These are phyloP conservation scores for Daldinia sp. DNA, from an alignment of 2,329 filamentous ascomycete species.

Conservation along the genomic window DNA sequence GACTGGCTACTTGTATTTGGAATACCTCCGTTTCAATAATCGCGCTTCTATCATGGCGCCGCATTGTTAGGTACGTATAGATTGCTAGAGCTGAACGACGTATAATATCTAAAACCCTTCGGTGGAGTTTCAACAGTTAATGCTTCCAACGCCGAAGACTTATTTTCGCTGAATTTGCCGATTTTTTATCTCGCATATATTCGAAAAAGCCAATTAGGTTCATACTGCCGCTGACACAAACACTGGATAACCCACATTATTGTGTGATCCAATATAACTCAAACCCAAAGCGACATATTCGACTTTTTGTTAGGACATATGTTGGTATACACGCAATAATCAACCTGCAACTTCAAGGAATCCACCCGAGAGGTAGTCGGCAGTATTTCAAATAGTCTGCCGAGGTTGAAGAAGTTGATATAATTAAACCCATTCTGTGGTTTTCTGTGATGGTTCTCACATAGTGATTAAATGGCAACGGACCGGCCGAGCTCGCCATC, in stretches of 20 bases:
- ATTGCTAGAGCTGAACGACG: conserved; percentile 19
- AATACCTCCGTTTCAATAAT: conserved; percentile 40
- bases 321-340: not conserved
- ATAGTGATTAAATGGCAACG: not conserved
- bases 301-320: not conserved
- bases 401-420: not conserved
- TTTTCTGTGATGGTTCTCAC: not conserved
- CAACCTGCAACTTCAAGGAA: not conserved
- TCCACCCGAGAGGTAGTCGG: not conserved
- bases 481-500: not conserved
- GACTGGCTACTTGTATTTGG: conserved; percentile 46
- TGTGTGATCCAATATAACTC: not conserved
- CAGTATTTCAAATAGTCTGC: not conserved
- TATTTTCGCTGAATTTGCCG: not conserved
- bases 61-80: conserved; percentile 20
- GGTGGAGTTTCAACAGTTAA: conserved; percentile 13
- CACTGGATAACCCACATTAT: too few species aligned
- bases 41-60: conserved; percentile 11
- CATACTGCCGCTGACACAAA: too few species aligned
- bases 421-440: not conserved
- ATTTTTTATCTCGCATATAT: not conserved
- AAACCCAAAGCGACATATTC: not conserved
- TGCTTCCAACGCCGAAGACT: conserved; percentile 5
- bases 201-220: too few species aligned
- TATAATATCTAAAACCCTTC: conserved; percentile 25